A percentile compares a stretch with the other conserved stretches of the same genome.
These are phyloP conservation scores for Cryptosporidium meleagridis DNA, from an alignment of 169 alveolate genomes.

Conservation along the genomic window DNA sequence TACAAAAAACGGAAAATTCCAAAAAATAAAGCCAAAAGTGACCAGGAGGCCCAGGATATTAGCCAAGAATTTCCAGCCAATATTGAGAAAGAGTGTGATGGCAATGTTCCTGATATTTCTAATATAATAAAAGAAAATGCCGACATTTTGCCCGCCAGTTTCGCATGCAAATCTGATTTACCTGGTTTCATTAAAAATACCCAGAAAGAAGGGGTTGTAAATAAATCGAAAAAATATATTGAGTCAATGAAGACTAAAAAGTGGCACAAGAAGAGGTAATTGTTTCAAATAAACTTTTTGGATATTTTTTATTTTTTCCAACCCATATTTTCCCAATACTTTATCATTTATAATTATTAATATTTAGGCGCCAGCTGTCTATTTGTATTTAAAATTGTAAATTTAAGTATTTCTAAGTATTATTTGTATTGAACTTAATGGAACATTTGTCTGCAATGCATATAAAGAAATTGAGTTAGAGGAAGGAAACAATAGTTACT, in stretches of 20 bases:
- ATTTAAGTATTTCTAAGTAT: too few species aligned
- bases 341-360: not conserved
- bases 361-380: not conserved
- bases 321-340: not conserved
- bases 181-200: constrained; percentile 39
- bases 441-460: too few species aligned
- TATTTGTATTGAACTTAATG: too few species aligned
- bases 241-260: constrained; percentile 62
- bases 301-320: not conserved
- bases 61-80: not conserved
- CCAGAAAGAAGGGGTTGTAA: not conserved
- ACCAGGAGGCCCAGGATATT: not conserved
- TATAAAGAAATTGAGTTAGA: too few species aligned
- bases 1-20: not conserved
- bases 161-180: not conserved
- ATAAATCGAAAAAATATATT: constrained; percentile 40
- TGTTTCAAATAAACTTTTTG: not conserved
- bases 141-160: constrained; percentile 39
- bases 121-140: constrained; percentile 19
- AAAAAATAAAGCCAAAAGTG: not conserved
- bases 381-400: too few species aligned
- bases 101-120: constrained; percentile 8
- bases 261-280: constrained; percentile 33
- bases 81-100: not conserved
- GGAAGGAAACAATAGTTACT: too few species aligned